Percentiles rank a stretch among this genome's conserved stretches.
Evolutionary conservation across 495 filamentous ascomycete species (phyloP).

Genomic region (Gamarada debralockiae): DNA sequence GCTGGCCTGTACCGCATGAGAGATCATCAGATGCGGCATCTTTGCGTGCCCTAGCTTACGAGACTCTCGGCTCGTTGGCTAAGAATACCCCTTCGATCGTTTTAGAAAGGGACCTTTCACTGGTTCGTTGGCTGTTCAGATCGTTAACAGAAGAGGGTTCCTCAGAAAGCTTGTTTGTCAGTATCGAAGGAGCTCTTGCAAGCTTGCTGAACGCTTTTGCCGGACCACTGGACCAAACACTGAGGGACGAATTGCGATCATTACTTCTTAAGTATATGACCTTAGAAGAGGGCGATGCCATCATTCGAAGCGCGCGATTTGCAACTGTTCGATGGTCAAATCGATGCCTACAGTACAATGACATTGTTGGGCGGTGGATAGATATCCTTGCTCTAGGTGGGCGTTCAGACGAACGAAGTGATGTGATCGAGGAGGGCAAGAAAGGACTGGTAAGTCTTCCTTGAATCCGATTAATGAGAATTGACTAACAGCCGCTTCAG

Average conservation of each 20-base stretch:
- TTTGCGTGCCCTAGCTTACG: constrained; percentile 73
- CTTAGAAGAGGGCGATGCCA: constrained; percentile 43
- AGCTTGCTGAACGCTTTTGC: constrained; percentile 63
- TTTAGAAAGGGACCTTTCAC: constrained; percentile 50
- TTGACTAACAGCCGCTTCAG: constrained; percentile 1
- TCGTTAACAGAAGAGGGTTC: constrained; percentile 78
- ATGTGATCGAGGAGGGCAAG: constrained; percentile 84
- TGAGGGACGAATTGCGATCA: constrained; percentile 36
- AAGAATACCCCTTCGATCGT: constrained; percentile 45
- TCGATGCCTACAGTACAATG: constrained; percentile 74
- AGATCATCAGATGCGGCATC: constrained; percentile 56
- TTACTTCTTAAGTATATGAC: constrained; percentile 68
- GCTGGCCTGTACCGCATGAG: constrained; percentile 67
- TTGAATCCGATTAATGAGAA: background rate
- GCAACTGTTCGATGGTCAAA: constrained; percentile 88
- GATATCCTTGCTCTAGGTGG: constrained; percentile 74
- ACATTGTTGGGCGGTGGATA: constrained; percentile 81
- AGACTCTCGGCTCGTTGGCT: constrained; percentile 79
- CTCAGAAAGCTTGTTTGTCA: constrained; percentile 69
- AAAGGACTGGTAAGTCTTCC: constrained; percentile 62
- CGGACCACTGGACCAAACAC: constrained; percentile 36
- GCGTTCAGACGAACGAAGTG: constrained; percentile 60
- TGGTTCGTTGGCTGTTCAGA: constrained; percentile 75
- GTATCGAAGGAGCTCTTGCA: constrained; percentile 84
- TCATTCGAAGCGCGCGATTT: constrained; percentile 68